Evolutionary conservation across 2,329 filamentous ascomycete species (phyloP), one percentile per base, ranked within the genome.

Genomic region (Penicillium palitans): DNA sequence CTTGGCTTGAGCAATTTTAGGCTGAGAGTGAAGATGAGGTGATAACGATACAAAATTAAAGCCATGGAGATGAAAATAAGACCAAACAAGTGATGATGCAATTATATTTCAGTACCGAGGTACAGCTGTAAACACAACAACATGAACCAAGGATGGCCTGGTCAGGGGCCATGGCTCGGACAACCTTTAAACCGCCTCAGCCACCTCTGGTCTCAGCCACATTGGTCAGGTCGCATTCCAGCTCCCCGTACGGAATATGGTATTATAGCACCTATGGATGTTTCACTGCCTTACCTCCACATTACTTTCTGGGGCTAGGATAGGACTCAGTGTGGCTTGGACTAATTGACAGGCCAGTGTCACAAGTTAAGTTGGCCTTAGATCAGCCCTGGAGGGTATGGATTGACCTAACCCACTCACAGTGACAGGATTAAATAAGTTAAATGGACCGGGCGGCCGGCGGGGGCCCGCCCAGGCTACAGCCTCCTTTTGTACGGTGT

Each of bases 191-290:
- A 27, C 13, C 1, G 29, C 13, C 15, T 21, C 25, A 56, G 54
- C 54, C 54, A 52, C 54, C 2, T 33, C 33, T 17, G 39, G 39
- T 41, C 25, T 24, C 51, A 54, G 54, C 54, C 54, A 52, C 40
- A 39, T 12, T 47, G 15, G 21, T 17, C 19, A 15, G 39, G 19
- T 47, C 7, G 24, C 24, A 39, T 56, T 31, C n/a, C 40, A 29
- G 17, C n/a, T 12, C 3, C 4, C 6, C 8, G 4, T 19, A 37
- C 10, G 19, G 19, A 27, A 10, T 19, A 37, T 17, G 21, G 6
- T 27, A 49, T 27, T n/a, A 27, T 24, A 40, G 17, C 24, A 31
- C 5, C 29, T 10, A 13, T 35, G 31, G 31, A 15, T 33, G 39
- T 51, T 33, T 31, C 40, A 52, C 40, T 39, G 47, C 48, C 54